Conservation (phyloP, 768 basidiomycete genomes). For the Paxillus ammoniavirescens region DNA sequence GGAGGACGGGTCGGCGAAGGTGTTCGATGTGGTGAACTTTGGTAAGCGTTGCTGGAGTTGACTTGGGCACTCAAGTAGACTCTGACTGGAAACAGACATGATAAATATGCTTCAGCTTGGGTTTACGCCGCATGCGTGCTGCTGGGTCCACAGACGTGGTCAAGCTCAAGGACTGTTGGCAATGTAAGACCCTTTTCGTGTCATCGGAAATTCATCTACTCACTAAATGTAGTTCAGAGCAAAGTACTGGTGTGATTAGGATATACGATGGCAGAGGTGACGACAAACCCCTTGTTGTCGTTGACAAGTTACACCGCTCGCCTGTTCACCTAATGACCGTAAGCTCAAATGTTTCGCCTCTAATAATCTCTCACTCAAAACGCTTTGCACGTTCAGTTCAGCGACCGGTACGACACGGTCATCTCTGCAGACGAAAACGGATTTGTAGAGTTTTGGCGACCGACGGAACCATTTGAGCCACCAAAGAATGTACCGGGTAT, state of each 20-base stretch:
- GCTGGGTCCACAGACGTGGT: constrained; percentile 92
- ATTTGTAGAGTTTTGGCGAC: constrained; percentile 96
- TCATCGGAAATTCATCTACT: constrained; percentile 8
- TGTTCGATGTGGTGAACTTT: constrained; percentile 98
- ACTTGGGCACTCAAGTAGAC: background rate
- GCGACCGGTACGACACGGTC: constrained; percentile 85
- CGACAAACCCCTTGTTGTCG: constrained; percentile 70
- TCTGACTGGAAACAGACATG: constrained; percentile 66
- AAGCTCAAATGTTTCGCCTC: constrained; percentile 27
- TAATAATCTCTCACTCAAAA: background rate
- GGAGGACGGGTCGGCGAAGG: constrained; percentile 89
- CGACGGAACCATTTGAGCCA: constrained; percentile 80
- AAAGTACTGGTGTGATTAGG: constrained; percentile 67
- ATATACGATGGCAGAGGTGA: constrained; percentile 93
- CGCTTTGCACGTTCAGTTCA: constrained; percentile 58
- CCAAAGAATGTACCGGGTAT: constrained; percentile 76
- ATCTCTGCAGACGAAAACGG: constrained; percentile 94
- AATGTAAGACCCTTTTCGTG: constrained; percentile 51
- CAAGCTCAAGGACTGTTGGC: constrained; percentile 88
- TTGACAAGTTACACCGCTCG: constrained; percentile 77
- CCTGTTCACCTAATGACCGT: constrained; percentile 93
- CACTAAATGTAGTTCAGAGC: constrained; percentile 65
- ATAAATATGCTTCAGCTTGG: constrained; percentile 95
- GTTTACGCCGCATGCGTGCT: constrained; percentile 83
- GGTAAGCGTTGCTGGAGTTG: constrained; percentile 51